A percentile compares a stretch with the other conserved stretches of the same genome.
Conservation (phyloP, 1,284 basidiomycete species). For the Leccinum solheimii region DNA sequence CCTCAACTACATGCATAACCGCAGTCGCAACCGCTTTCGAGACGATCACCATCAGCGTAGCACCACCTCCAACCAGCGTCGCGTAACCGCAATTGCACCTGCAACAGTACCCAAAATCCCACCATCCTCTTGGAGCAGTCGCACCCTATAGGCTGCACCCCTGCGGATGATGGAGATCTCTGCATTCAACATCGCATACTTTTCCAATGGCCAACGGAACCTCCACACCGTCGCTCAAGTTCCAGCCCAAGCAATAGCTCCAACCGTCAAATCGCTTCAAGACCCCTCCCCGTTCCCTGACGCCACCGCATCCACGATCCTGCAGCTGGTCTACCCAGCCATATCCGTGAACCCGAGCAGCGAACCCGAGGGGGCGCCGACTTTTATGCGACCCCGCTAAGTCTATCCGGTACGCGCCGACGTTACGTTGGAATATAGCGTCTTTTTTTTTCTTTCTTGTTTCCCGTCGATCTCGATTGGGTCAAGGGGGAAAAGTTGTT, state of each 20-base stretch:
- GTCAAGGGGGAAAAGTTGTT: conserved; percentile 65
- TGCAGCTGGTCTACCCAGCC: conserved; percentile 65
- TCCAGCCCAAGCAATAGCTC: conserved; percentile 38
- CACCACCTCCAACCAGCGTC: conserved; percentile 14
- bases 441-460: conserved; percentile 42
- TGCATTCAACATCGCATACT: conserved; percentile 59
- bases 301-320: conserved; percentile 32
- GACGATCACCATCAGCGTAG: conserved; percentile 7
- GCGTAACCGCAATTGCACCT: conserved; percentile 25
- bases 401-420: conserved; percentile 38
- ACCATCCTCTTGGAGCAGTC: conserved; percentile 18
- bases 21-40: conserved; percentile 9
- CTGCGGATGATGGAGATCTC: conserved; percentile 55
- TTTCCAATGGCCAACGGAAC: conserved; percentile 58
- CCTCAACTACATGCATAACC: conserved; percentile 9
- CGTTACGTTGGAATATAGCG: conserved; percentile 59
- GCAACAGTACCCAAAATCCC: conserved; percentile 18
- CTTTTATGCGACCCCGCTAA: conserved; percentile 66
- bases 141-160: conserved; percentile 51
- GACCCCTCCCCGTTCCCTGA: background rate
- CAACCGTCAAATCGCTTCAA: conserved; percentile 13
- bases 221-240: conserved; percentile 54
- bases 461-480: conserved; percentile 64
- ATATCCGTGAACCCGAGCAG: conserved; percentile 59
- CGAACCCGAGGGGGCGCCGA: conserved; percentile 64